Percentiles rank a stretch among this genome's conserved stretches.
These are phyloP conservation scores for Thinopyrum elongatum DNA, from an alignment of 176 grass and related monocot species.

Conservation along the genomic window DNA sequence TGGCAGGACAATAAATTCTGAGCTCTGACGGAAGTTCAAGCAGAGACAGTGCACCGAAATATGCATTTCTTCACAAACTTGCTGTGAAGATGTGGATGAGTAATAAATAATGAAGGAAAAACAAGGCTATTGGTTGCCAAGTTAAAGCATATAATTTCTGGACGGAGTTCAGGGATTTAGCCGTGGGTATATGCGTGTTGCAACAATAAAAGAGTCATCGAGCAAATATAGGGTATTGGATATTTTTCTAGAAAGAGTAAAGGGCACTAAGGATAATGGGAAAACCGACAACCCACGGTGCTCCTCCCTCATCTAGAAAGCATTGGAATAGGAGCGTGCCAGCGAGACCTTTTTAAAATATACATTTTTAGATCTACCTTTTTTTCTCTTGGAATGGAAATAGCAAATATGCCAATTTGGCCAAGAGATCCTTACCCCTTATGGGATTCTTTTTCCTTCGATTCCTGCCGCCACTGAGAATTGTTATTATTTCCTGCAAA, in stretches of 20 bases:
- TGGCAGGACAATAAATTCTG: conserved; percentile 18
- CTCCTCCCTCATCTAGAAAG: conserved; percentile 10
- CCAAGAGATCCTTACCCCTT: neutral
- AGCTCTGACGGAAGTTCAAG: neutral
- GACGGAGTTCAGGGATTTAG: neutral
- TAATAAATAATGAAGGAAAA: neutral
- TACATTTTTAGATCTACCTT: no score
- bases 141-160: neutral
- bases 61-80: neutral
- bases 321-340: neutral
- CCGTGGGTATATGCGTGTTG: neutral
- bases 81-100: neutral
- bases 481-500: neutral
- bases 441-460: no score
- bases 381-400: neutral
- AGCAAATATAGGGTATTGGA: neutral
- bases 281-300: conserved; percentile 34
- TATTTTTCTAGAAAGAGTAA: neutral
- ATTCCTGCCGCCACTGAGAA: neutral
- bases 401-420: neutral
- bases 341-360: no score
- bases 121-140: neutral
- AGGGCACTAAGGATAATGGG: neutral
- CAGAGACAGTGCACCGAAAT: neutral
- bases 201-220: neutral